Percentiles rank a stretch among this genome's conserved stretches.
Conservation (phyloP, 2,329 filamentous ascomycete species). For the Furcasterigmium furcatum region DNA sequence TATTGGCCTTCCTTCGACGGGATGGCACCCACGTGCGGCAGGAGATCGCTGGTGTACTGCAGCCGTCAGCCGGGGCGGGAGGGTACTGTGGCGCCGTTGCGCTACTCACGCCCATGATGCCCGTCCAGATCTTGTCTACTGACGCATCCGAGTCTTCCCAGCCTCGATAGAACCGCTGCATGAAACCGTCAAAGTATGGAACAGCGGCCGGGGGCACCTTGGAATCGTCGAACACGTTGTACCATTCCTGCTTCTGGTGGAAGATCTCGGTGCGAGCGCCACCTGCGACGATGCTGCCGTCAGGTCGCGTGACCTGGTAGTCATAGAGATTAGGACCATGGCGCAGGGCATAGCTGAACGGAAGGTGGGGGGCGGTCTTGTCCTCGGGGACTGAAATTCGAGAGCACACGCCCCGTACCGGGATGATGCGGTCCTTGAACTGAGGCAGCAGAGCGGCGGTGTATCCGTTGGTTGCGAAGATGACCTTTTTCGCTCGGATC, state of each 20-base stretch:
- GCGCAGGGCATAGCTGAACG: constrained; percentile 19
- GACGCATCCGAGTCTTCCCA: constrained; percentile 40
- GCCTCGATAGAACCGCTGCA: constrained; percentile 40
- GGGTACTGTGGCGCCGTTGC: too few relatives aligned
- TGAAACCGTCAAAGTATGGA: constrained; percentile 39
- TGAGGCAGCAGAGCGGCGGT: constrained; percentile 57
- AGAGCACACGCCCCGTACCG: constrained; percentile 47
- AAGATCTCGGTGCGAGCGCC: constrained; percentile 23
- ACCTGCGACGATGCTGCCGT: constrained; percentile 40
- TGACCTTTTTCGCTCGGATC: constrained; percentile 48
- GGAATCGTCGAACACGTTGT: constrained; percentile 37
- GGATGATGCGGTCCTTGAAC: constrained; percentile 59
- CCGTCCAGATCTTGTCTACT: constrained; percentile 34
- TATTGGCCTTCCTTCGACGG: constrained; percentile 35
- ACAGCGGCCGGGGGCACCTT: constrained; percentile 32
- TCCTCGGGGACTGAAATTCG: constrained; percentile 19
- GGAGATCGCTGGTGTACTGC: constrained; percentile 16
- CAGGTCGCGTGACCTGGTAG: constrained; percentile 39
- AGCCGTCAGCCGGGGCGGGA: too few relatives aligned
- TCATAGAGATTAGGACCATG: constrained; percentile 16
- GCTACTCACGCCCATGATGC: constrained; percentile 3
- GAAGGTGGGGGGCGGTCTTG: constrained; percentile 11
- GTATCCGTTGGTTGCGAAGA: constrained; percentile 68
- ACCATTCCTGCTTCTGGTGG: constrained; percentile 28
- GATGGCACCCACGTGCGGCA: constrained; percentile 17